Evolutionary conservation across 179 eudicot species (phyloP), one percentile per base, ranked within the genome.

Genomic region (Beta corolliflora): DNA sequence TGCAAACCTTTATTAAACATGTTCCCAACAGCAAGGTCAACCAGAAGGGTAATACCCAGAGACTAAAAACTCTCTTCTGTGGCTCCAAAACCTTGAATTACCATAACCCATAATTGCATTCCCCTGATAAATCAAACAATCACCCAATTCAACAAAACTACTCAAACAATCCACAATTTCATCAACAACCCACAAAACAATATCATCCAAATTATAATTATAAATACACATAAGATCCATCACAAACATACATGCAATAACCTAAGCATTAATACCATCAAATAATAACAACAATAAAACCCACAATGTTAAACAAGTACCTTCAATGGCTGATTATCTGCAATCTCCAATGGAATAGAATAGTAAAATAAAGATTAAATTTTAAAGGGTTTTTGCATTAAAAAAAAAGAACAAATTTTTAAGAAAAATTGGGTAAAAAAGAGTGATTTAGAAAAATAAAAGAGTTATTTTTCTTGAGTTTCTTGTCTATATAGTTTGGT

Each of bases 31-130:
- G 21, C 9, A 72, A 89, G 78, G 84, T 88, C 91, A 91, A 87
- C 90, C 89, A 75, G 88, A 85, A 82, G 90, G 83, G 69, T 84
- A 82, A 79, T 90, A 85, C 68, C 86, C 88, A 82, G 84, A 82
- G 61, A 80, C 85, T 80, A 86, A 78, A 88, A 81, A 83, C 81
- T 77, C 86, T 71, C 76, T 68, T 74, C 75, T 81, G 6, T 79
- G 61, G 18, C 77, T 73, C 83, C 83, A 79, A 71, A 84, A 81
- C 80, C 88, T 83, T 54, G 87, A 84, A 80, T 86, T 75, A 76
- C 86, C 86, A 88, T 56, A 82, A 71, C 83, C 90, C 92, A 92
- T 89, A 82, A 84, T 83, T 52, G 86, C 88, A 88, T 88, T 89
- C 85, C 88, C 85, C 82, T 81, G 36, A 60, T 65, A 25, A 75